phyloP scores from a whole-genome alignment of 2,329 filamentous ascomycete genomes.

The Clarireedia paspali region DNA sequence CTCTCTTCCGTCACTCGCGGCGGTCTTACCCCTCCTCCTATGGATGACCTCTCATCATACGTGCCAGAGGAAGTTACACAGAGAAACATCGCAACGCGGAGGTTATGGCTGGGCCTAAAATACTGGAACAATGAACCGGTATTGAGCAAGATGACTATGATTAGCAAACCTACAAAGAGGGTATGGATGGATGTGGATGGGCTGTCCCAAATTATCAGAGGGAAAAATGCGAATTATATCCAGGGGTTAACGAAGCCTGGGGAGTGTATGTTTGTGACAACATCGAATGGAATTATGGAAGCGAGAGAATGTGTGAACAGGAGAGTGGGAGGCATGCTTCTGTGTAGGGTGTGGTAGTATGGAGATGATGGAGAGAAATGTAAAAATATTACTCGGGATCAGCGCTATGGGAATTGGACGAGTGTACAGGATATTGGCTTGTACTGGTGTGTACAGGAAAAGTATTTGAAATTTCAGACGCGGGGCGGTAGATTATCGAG shows the following conservation, averaged over 20 bases:
- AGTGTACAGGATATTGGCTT: conserved; percentile 1
- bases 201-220: conserved; percentile 49
- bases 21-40: conserved; percentile 47
- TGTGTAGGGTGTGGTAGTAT: conserved; percentile 51
- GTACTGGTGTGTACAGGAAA: not conserved
- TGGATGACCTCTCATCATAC: conserved; percentile 39
- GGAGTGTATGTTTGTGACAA: conserved; percentile 61
- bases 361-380: conserved; percentile 2
- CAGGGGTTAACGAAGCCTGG: conserved; percentile 57
- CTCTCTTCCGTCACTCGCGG: conserved; percentile 59
- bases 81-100: conserved; percentile 51
- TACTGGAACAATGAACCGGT: conserved; percentile 68
- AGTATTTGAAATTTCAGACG: not conserved
- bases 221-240: conserved; percentile 51
- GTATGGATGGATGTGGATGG: conserved; percentile 54
- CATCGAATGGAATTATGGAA: conserved; percentile 61
- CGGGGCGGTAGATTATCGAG: not conserved
- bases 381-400: conserved; percentile 2
- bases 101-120: conserved; percentile 66
- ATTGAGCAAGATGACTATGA: conserved; percentile 52
- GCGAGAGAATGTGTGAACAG: conserved; percentile 63
- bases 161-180: conserved; percentile 61
- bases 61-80: conserved; percentile 45
- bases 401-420: conserved; percentile 3
- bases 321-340: conserved; percentile 57